phyloP scores from a whole-genome alignment of 352 stramenopile species.

The Phytophthora ohioensis region DNA sequence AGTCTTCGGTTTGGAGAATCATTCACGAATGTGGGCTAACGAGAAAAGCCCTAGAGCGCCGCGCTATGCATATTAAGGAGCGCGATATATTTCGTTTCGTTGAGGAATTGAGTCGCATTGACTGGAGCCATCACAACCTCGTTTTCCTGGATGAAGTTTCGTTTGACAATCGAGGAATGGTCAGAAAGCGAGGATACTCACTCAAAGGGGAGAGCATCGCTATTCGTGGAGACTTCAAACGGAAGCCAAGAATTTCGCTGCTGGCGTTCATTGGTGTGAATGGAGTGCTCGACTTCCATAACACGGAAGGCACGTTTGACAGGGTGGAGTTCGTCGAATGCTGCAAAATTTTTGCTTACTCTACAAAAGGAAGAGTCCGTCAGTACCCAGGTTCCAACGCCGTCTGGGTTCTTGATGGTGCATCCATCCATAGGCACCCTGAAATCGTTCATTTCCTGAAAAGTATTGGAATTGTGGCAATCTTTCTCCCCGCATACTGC shows the following conservation, averaged over 20 bases:
- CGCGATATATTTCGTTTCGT: conserved; percentile 37
- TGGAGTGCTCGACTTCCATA: conserved; percentile 34
- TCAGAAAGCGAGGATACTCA: conserved; percentile 1
- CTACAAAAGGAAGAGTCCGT: neutral
- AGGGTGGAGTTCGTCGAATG: conserved; percentile 31
- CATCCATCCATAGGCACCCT: conserved; percentile 33
- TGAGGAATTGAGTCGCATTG: conserved; percentile 24
- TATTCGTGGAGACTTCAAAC: conserved; percentile 15
- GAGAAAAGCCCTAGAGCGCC: conserved; percentile 38
- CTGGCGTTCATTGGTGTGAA: conserved; percentile 27
- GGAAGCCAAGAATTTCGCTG: conserved; percentile 34
- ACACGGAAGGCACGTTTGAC: conserved; percentile 43
- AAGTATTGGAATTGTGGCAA: conserved; percentile 28
- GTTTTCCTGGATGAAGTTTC: conserved; percentile 42
- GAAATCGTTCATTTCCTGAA: conserved; percentile 39
- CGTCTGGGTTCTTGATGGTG: conserved; percentile 43
- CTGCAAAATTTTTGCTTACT: conserved; percentile 34
- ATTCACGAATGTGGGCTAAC: conserved; percentile 3
- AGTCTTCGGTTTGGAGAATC: conserved; percentile 3
- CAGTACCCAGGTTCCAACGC: conserved; percentile 34
- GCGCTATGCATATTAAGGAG: conserved; percentile 43
- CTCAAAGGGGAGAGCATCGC: neutral
- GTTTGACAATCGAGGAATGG: conserved; percentile 29
- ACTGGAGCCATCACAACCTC: conserved; percentile 28
- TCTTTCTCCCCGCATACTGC: conserved; percentile 43